These are phyloP conservation scores for Yamadazyma ubonensis DNA, from an alignment of 805 yeast genomes.

Conservation along the genomic window DNA sequence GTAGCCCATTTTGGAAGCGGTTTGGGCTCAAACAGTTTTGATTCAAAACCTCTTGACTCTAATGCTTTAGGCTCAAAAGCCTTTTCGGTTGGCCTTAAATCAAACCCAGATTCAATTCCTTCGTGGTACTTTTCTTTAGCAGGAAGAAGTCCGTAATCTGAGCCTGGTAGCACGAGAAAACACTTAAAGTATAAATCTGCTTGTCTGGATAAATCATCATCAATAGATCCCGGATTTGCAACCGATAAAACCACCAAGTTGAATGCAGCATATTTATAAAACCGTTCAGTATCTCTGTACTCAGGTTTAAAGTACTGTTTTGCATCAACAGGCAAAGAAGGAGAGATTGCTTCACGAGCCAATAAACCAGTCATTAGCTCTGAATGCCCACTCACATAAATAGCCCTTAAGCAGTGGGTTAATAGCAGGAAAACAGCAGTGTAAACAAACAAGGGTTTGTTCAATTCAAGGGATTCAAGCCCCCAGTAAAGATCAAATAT, in stretches of 20 bases:
- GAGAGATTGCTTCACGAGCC: constrained; percentile 14
- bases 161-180: constrained; percentile 25
- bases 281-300: constrained; percentile 22
- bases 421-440: constrained; percentile 4
- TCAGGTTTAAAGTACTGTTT: constrained; percentile 16
- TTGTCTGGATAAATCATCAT: constrained; percentile 12
- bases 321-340: constrained; percentile 22
- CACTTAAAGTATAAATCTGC: constrained; percentile 27
- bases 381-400: constrained; percentile 11
- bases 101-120: constrained; percentile 2
- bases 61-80: no score
- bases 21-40: neutral
- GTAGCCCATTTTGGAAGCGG: constrained; percentile 2
- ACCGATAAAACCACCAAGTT: constrained; percentile 24
- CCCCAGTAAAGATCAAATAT: neutral
- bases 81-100: neutral
- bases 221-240: constrained; percentile 5
- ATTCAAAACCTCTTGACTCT: constrained; percentile 2
- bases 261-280: constrained; percentile 28
- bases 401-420: constrained; percentile 6
- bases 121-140: constrained; percentile 3
- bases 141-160: constrained; percentile 6
- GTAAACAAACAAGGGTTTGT: neutral
- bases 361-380: neutral
- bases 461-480: neutral